Evolutionary conservation across 208 protist species (phyloP).

Genomic region (Strigomonas oncopelti): DNA sequence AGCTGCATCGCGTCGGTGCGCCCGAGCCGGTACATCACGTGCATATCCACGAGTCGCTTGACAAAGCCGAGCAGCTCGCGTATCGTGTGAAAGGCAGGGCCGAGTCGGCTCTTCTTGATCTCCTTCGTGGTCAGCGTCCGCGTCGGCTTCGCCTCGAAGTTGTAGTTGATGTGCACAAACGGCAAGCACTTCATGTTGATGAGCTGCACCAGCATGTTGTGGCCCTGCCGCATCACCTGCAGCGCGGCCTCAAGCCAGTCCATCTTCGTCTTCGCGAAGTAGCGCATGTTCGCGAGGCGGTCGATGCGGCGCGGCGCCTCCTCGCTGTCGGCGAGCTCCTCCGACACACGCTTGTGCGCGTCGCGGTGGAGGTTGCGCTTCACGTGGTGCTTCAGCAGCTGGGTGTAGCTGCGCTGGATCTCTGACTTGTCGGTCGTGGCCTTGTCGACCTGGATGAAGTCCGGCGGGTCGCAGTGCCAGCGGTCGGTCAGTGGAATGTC

Average conservation of each 20-base stretch:
- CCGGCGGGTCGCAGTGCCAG: constrained; percentile 97
- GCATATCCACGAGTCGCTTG: constrained; percentile 99
- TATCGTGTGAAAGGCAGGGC: constrained; percentile 99
- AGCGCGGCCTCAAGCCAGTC: constrained; percentile 99
- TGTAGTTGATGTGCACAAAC: constrained; percentile 99
- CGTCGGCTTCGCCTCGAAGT: constrained; percentile 99
- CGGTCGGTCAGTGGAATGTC: constrained; percentile 99
- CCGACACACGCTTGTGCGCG: constrained; percentile 48
- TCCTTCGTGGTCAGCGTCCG: constrained; percentile 99
- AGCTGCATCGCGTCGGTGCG: constrained; percentile 99
- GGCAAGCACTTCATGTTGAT: constrained; percentile 99
- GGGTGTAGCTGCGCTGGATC: constrained; percentile 98
- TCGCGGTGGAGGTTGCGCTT: constrained; percentile 96
- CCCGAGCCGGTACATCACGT: constrained; percentile 99
- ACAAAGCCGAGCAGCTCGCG: constrained; percentile 99
- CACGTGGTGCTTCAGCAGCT: constrained; percentile 99
- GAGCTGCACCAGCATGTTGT: constrained; percentile 99
- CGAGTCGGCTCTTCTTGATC: constrained; percentile 99
- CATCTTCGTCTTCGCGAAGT: constrained; percentile 99
- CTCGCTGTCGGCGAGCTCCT: constrained; percentile 9
- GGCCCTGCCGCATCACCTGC: constrained; percentile 99
- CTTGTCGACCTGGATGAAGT: constrained; percentile 32
- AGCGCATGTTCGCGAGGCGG: constrained; percentile 95
- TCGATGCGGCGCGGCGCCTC: constrained; percentile 79
- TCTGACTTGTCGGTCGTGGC: constrained; percentile 78